These are phyloP conservation scores for Discostella stelligeroides DNA, from an alignment of 108 stramenopile genomes.

Conservation along the genomic window DNA sequence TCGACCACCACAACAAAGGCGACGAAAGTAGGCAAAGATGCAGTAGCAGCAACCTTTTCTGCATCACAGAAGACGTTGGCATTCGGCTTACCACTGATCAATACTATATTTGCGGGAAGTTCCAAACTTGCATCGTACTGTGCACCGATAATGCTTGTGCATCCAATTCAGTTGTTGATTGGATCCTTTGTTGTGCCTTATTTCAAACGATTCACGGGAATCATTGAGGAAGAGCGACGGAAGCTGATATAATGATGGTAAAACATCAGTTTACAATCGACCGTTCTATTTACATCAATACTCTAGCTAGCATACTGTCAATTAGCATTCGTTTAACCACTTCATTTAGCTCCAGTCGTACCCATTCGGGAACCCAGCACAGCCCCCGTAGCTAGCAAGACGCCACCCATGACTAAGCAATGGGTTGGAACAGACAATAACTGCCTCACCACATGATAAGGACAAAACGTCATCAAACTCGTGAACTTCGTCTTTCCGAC, in stretches of 20 bases:
- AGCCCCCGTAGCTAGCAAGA: conserved; percentile 25
- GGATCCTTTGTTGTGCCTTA: conserved; percentile 66
- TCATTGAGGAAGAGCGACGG: background rate
- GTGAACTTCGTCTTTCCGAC: background rate
- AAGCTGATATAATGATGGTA: too few species aligned
- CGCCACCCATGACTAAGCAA: conserved; percentile 33
- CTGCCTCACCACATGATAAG: conserved; percentile 33
- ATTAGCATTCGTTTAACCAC: too few species aligned
- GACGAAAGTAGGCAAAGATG: conserved; percentile 34
- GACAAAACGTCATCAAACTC: conserved; percentile 18
- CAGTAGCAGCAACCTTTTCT: conserved; percentile 83
- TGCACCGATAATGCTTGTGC: conserved; percentile 91
- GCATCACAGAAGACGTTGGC: conserved; percentile 91
- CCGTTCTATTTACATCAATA: too few species aligned
- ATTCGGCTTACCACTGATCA: conserved; percentile 88
- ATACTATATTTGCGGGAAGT: conserved; percentile 89
- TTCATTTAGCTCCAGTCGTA: background rate
- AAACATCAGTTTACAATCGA: too few species aligned
- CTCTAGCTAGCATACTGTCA: background rate
- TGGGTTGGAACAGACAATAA: conserved; percentile 20
- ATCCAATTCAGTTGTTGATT: conserved; percentile 86
- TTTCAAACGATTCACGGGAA: conserved; percentile 29
- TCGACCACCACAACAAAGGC: background rate
- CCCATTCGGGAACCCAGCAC: conserved; percentile 18
- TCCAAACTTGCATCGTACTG: conserved; percentile 80